Base-by-base conservation (phyloP, 2,329 filamentous ascomycete species). In the Albophoma yamanashiensis region DNA sequence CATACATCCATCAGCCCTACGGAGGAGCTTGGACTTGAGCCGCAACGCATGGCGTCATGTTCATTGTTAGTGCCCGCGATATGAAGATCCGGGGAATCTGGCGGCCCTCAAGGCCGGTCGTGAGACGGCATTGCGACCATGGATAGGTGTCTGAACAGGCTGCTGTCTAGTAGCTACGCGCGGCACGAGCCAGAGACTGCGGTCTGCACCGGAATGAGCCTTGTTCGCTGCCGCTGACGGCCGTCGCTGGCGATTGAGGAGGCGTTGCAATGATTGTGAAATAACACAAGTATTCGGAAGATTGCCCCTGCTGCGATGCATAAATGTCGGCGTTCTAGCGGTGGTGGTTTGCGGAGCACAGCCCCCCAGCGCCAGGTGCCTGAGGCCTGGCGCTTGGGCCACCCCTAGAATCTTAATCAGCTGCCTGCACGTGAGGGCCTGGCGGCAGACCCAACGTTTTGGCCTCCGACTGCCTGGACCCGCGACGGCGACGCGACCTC, bases 1-100 rank as follows among this genome's bases (percentile, higher is more conserved):
- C 4, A 7, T 9, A 53, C 50, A 36, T 53, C 39, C 62, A 62
- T 68, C 67, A 69, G 68, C 68, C 68, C 68, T 69, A 68, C 57
- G 63, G 63, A 62, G 62, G 62, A 66, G 63, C 64, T 68, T 64
- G 63, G 65, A 47, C 57, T 64, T 66, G 65, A 66, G 67, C 65
- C 66, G 65, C 67, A 64, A 64, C 59, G 60, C 63, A 63, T 69
- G 63, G 64, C 67, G 64, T 63, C 67, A 65, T 67, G 63, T 64
- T 15, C 63, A 60, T 50, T 50, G 55, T 39, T 42, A 42, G 55
- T 42, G 38, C 55, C 65, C 65, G 64, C 59, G 59, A 65, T 63
- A 61, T 58, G 62, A 62, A 66, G 65, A 64, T 64, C 62, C 61
- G 66, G 64, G 62, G 59, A 43, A 67, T 62, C 64, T 64, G 53